Evolutionary conservation across 306 rosid species (phyloP), one percentile per base, ranked within the genome.

Genomic region (Pterocarpus santalinus): DNA sequence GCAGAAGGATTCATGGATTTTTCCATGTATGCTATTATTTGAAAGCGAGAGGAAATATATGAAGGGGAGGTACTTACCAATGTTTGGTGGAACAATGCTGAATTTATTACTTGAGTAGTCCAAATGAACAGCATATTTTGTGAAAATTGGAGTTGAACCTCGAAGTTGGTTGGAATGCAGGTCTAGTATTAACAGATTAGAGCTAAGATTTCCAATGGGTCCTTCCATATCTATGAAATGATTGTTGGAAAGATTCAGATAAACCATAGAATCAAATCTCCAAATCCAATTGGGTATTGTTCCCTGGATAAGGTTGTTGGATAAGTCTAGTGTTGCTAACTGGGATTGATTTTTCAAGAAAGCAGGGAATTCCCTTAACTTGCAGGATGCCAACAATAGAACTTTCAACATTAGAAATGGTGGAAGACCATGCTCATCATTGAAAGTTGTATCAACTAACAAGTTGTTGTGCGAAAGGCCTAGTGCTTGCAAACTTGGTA

Each of bases 271-370:
- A 0, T 36, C 16, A n/a, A 81, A 33, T 55, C 4, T 56, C 90
- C 90, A 89, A 28, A 91, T 77, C 96, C 91, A 87, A 3, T 41
- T 77, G 6, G 95, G 91, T 44, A 89, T 41, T 10, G n/a, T 11
- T 11, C 89, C 91, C 2, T 9, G 8, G 52, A 91, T 83, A 0
- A 80, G 74, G 70, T 91, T 91, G 2, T 10, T 0, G 0, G 93
- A 87, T 11, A 89, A 77, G 83, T 89, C 91, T 70, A 91, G 39
- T 71, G 0, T 0, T 7, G 0, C 0, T 30, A 86, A 76, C 2
- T 0, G 6, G 3, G 89, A 55, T 69, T 83, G 90, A 2, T 71
- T 56, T 81, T 14, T 81, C 58, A 91, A 61, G 82, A 85, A 89
- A 1, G 3, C 0, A 0, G 92, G 93, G 9, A 91, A 76, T 3